Conservation (phyloP, 345 rosid species). For the Lumnitzera racemosa region DNA sequence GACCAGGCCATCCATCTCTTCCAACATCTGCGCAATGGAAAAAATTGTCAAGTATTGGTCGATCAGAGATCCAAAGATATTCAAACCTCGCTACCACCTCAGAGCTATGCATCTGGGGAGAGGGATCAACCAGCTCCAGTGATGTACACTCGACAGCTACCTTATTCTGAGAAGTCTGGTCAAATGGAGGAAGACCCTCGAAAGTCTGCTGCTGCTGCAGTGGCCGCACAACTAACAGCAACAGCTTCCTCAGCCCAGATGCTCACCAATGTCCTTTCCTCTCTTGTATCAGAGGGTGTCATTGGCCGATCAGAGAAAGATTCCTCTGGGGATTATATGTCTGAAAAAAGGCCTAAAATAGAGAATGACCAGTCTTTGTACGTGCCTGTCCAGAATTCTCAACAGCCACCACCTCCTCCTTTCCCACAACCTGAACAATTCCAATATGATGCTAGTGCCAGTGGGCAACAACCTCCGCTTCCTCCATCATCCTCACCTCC, state of each 20-base stretch:
- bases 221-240: slow-evolving; percentile 85
- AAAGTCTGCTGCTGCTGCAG: slow-evolving; percentile 78
- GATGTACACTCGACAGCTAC: slow-evolving; percentile 40
- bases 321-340: slow-evolving; percentile 36
- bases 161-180: slow-evolving; percentile 19
- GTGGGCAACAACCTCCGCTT: slow-evolving; percentile 37
- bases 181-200: slow-evolving; percentile 43
- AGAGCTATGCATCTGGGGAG: slow-evolving; percentile 34
- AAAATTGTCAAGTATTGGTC: slow-evolving; percentile 24
- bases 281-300: slow-evolving; percentile 84
- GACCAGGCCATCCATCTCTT: slow-evolving; percentile 42
- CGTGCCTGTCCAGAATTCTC: slow-evolving; percentile 36
- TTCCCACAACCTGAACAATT: slow-evolving; percentile 24
- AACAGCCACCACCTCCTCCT: slow-evolving; percentile 17
- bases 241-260: slow-evolving; percentile 86
- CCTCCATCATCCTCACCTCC: slow-evolving; percentile 55
- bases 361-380: slow-evolving; percentile 42
- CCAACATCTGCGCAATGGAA: slow-evolving; percentile 34
- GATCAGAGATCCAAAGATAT: slow-evolving; percentile 44
- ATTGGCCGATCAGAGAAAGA: slow-evolving; percentile 44
- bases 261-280: slow-evolving; percentile 91
- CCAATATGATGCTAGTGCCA: slow-evolving; percentile 17
- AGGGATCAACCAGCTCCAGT: slow-evolving; percentile 59
- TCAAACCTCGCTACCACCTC: slow-evolving; percentile 26
- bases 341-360: slow-evolving; percentile 72